These are phyloP conservation scores for Microdochium nivale DNA, from an alignment of 2,329 filamentous ascomycete genomes.

Conservation along the genomic window DNA sequence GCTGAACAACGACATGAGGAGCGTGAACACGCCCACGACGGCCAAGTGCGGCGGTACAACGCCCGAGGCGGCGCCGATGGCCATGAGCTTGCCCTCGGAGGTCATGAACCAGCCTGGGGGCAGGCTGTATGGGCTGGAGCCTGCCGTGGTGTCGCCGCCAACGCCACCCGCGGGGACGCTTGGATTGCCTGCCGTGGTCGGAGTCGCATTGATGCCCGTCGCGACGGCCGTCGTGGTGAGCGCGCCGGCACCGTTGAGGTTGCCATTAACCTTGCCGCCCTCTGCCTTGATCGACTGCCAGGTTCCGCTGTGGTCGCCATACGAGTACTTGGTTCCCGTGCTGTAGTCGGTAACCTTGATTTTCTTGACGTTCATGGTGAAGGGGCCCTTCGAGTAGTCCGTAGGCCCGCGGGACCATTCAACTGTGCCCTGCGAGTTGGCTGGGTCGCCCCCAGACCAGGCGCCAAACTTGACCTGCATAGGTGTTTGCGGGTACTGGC, in stretches of 20 bases:
- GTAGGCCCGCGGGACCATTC: constrained; percentile 82
- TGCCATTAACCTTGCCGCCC: constrained; percentile 70
- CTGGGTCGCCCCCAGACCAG: constrained; percentile 84
- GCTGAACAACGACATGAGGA: background rate
- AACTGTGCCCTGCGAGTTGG: constrained; percentile 74
- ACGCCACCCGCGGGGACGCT: constrained; percentile 65
- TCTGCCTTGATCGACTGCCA: constrained; percentile 77
- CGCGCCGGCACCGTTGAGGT: constrained; percentile 44
- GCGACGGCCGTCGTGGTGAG: constrained; percentile 49
- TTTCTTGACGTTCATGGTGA: constrained; percentile 73
- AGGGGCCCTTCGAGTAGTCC: constrained; percentile 77
- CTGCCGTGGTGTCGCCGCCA: constrained; percentile 44
- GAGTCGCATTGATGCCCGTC: constrained; percentile 31
- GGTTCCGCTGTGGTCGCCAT: constrained; percentile 66
- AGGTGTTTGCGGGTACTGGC: constrained; percentile 88
- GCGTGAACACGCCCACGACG: background rate
- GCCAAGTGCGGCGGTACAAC: constrained; percentile 7
- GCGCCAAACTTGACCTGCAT: constrained; percentile 90
- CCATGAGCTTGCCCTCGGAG: constrained; percentile 67
- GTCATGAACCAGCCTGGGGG: constrained; percentile 78
- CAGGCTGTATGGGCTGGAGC: constrained; percentile 43
- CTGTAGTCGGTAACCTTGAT: constrained; percentile 84
- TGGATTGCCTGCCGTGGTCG: constrained; percentile 51
- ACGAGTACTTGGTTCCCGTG: constrained; percentile 76
- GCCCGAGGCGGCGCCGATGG: constrained; percentile 53